Conservation (phyloP, 257 asterid species). For the Solanum chmielewskii region DNA sequence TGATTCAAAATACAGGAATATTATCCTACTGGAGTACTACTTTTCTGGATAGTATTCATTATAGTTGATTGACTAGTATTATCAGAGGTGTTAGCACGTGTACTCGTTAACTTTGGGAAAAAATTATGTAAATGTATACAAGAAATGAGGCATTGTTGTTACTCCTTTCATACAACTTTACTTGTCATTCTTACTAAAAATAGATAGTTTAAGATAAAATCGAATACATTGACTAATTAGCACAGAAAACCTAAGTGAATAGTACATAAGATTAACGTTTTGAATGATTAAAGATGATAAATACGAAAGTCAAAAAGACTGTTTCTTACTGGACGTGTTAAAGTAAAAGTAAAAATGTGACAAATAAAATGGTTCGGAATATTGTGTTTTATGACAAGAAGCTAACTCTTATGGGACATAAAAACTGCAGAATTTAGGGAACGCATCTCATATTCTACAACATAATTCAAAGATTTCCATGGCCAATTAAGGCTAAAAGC, state of each 20-base stretch:
- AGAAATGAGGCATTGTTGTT: not conserved
- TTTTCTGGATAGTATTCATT: not conserved
- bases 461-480: conserved; percentile 19
- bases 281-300: not conserved
- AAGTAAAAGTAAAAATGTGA: not conserved
- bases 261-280: not conserved
- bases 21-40: not conserved
- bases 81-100: no score
- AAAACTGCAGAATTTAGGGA: not conserved
- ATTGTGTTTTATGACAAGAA: not conserved
- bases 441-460: not conserved
- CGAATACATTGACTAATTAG: not conserved
- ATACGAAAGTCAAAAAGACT: not conserved
- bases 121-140: not conserved
- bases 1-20: not conserved
- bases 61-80: not conserved
- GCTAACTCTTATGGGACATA: not conserved
- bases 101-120: not conserved
- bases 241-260: not conserved
- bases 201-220: not conserved
- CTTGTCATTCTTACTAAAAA: not conserved
- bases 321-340: not conserved
- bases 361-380: not conserved
- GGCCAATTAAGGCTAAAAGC: conserved; percentile 56
- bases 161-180: not conserved